phyloP scores from a whole-genome alignment of 495 filamentous ascomycete species.

The Hamigera avellanea region DNA sequence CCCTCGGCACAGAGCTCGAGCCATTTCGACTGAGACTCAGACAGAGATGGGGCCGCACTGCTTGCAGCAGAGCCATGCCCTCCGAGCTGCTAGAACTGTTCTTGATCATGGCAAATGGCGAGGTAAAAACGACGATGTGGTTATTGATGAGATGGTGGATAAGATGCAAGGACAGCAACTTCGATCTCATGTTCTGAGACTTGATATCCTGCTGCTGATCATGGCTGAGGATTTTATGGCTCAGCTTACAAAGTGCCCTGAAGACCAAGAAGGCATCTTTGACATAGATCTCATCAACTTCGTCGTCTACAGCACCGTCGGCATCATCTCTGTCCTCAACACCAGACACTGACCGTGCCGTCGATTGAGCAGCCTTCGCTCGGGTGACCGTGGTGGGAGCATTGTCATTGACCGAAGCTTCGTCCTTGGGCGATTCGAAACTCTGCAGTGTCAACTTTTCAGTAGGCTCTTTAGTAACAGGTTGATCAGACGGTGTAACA shows the following conservation, averaged over 20 bases:
- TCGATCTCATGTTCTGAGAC: slow-evolving; percentile 92
- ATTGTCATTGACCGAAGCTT: slow-evolving; percentile 79
- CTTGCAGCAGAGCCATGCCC: slow-evolving; percentile 83
- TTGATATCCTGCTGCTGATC: slow-evolving; percentile 90
- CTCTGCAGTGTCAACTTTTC: slow-evolving; percentile 91
- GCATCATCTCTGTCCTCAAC: slow-evolving; percentile 34
- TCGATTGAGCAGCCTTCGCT: slow-evolving; percentile 44
- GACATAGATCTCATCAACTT: slow-evolving; percentile 92
- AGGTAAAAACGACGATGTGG: slow-evolving; percentile 76
- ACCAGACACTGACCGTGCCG: slow-evolving; percentile 43
- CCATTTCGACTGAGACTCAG: slow-evolving; percentile 90
- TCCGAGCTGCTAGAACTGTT: slow-evolving; percentile 79
- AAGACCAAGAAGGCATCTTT: slow-evolving; percentile 96
- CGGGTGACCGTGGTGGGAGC: slow-evolving; percentile 87
- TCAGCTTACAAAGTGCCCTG: slow-evolving; percentile 93
- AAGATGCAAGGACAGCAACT: slow-evolving; percentile 86
- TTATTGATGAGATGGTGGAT: slow-evolving; percentile 92
- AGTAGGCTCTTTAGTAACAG: slow-evolving; percentile 45
- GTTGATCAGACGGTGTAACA: slow-evolving; percentile 38
- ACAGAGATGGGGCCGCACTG: slow-evolving; percentile 91
- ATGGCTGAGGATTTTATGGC: slow-evolving; percentile 74
- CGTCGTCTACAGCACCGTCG: slow-evolving; percentile 59
- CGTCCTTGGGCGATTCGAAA: slow-evolving; percentile 90
- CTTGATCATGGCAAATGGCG: slow-evolving; percentile 77
- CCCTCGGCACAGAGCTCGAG: slow-evolving; percentile 75